Evolutionary conservation across 352 stramenopile genomes (phyloP).

Genomic region (Phytophthora cactorum): DNA sequence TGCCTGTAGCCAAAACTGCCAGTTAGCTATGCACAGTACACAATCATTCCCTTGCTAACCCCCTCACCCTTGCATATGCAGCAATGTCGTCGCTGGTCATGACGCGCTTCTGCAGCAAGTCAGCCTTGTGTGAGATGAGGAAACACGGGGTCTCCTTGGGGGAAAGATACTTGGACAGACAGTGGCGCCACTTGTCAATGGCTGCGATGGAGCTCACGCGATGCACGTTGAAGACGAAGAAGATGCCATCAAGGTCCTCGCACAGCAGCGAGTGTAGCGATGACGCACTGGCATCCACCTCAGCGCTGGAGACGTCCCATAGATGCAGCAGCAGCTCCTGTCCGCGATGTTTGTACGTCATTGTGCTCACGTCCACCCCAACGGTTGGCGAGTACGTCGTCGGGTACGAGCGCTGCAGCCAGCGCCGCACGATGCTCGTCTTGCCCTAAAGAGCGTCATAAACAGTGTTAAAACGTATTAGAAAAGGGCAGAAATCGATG

Average conservation of each 20-base stretch:
- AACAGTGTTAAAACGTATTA: not conserved
- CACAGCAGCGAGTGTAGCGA: slow-evolving; percentile 77
- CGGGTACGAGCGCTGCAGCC: slow-evolving; percentile 76
- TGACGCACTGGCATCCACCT: slow-evolving; percentile 67
- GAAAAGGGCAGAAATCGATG: not conserved
- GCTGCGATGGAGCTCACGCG: slow-evolving; percentile 86
- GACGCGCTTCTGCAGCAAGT: slow-evolving; percentile 84
- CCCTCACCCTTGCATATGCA: slow-evolving; percentile 59
- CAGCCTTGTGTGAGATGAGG: slow-evolving; percentile 83
- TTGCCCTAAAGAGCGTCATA: slow-evolving; percentile 56
- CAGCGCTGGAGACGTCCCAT: slow-evolving; percentile 81
- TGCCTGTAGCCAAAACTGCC: slow-evolving; percentile 32
- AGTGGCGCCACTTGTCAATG: slow-evolving; percentile 85
- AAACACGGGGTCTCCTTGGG: slow-evolving; percentile 82
- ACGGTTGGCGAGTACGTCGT: slow-evolving; percentile 78
- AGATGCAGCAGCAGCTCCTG: slow-evolving; percentile 68
- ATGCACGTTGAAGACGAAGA: slow-evolving; percentile 91
- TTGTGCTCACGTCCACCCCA: slow-evolving; percentile 73
- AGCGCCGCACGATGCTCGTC: slow-evolving; percentile 80
- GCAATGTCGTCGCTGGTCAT: slow-evolving; percentile 89
- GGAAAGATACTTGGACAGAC: slow-evolving; percentile 73
- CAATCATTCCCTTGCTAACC: not conserved
- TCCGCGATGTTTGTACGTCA: slow-evolving; percentile 49
- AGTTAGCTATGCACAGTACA: not conserved
- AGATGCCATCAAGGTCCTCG: slow-evolving; percentile 82